These are phyloP conservation scores for Jatropha podagrica DNA, from an alignment of 441 rosid species.

Conservation along the genomic window DNA sequence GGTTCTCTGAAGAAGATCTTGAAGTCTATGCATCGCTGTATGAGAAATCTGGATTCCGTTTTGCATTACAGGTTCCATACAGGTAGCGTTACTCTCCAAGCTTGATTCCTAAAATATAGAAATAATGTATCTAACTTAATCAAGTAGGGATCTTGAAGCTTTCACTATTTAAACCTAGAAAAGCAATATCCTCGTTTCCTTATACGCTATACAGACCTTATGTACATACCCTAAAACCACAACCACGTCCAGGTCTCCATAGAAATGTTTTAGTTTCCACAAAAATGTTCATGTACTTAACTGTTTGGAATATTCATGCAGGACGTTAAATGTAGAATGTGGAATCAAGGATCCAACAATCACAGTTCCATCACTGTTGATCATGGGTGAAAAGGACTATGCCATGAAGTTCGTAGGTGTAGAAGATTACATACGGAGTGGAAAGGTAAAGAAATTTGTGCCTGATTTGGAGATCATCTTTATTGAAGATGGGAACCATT, in stretches of 20 bases:
- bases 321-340: constrained; percentile 22
- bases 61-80: constrained; percentile 40
- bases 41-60: constrained; percentile 42
- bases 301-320: constrained; percentile 5
- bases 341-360: constrained; percentile 33
- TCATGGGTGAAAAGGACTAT: constrained; percentile 45
- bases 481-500: constrained; percentile 44
- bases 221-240: too few species aligned
- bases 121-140: too few species aligned
- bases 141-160: too few species aligned
- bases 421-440: constrained; percentile 36
- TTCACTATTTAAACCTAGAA: too few species aligned
- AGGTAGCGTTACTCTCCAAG: constrained; percentile 25
- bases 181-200: too few species aligned
- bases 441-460: constrained; percentile 33
- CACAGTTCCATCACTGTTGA: constrained; percentile 32
- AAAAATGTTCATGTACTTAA: background rate
- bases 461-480: constrained; percentile 34
- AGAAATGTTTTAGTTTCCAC: background rate
- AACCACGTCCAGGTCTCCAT: too few species aligned
- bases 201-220: too few species aligned
- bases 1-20: constrained; percentile 48
- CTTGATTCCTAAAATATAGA: too few species aligned
- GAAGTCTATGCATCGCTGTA: constrained; percentile 39
- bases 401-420: constrained; percentile 30